Evolutionary conservation across 768 basidiomycete genomes (phyloP).

Genomic region (Phlegmacium glaucopus): DNA sequence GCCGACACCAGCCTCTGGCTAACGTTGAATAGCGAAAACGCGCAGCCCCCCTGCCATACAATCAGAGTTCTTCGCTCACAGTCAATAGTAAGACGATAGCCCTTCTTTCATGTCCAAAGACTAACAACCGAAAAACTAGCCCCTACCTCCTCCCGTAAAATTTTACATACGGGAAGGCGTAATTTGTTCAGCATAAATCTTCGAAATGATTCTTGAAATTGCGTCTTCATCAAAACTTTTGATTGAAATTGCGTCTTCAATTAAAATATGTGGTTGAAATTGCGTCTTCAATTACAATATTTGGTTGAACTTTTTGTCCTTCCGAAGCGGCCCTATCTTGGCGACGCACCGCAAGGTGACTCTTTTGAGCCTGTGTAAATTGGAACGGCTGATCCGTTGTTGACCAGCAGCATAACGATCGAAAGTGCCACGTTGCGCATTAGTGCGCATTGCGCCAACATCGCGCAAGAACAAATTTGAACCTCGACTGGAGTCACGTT

Average conservation of each 20-base stretch:
- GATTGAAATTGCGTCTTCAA: no score
- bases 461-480: background rate
- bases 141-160: background rate
- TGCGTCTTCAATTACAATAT: no score
- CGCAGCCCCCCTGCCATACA: constrained; percentile 5
- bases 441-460: no score
- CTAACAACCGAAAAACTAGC: constrained; percentile 4
- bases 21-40: constrained; percentile 1
- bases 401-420: no score
- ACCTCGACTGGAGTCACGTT: background rate
- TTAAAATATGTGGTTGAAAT: no score
- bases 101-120: background rate
- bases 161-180: constrained; percentile 13
- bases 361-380: no score
- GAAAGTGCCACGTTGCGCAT: no score
- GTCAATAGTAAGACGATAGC: constrained; percentile 14
- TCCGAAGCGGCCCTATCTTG: no score
- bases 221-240: no score
- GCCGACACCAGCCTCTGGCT: constrained; percentile 78
- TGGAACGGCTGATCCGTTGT: no score
- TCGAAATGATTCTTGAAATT: background rate
- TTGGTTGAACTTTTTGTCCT: no score
- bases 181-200: constrained; percentile 4
- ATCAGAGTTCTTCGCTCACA: constrained; percentile 18
- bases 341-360: no score